Conservation (phyloP, 164 flowering plant genomes). For the Tetracentron sinense region DNA sequence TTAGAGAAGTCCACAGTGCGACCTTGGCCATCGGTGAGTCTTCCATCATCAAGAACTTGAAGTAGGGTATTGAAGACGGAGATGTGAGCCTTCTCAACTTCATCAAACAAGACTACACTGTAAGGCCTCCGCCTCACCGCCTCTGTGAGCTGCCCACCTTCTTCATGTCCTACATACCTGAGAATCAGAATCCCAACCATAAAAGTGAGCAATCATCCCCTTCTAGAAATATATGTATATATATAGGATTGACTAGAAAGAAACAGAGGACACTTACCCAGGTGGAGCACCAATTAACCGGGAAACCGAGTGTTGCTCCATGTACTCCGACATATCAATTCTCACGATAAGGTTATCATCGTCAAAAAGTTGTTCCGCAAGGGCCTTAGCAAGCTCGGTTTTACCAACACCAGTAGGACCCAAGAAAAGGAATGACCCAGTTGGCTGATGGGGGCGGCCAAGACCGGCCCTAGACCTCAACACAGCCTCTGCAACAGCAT, state of each 20-base stretch:
- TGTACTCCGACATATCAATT: constrained; percentile 95
- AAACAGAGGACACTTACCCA: constrained; percentile 46
- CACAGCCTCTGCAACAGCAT: constrained; percentile 84
- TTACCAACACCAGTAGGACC: constrained; percentile 99
- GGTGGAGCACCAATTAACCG: constrained; percentile 95
- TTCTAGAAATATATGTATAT: not conserved
- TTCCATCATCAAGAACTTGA: constrained; percentile 92
- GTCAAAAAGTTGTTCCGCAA: constrained; percentile 89
- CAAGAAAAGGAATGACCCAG: constrained; percentile 77
- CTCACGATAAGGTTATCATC: constrained; percentile 73
- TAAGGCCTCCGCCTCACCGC: constrained; percentile 87
- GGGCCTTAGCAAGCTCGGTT: constrained; percentile 92
- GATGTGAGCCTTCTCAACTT: constrained; percentile 84
- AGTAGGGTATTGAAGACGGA: constrained; percentile 81
- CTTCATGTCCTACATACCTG: constrained; percentile 93
- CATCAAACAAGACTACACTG: constrained; percentile 81
- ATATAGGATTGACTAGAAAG: not conserved
- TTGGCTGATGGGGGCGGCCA: constrained; percentile 81
- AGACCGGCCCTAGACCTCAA: constrained; percentile 85
- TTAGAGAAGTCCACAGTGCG: constrained; percentile 85
- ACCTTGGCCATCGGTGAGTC: constrained; percentile 94
- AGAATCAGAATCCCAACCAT: not conserved
- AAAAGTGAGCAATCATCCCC: constrained; percentile 10
- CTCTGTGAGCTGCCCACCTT: constrained; percentile 97
- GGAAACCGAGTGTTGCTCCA: constrained; percentile 93